phyloP scores from a whole-genome alignment of 345 rosid species.

The Diplotaxis tenuifolia region DNA sequence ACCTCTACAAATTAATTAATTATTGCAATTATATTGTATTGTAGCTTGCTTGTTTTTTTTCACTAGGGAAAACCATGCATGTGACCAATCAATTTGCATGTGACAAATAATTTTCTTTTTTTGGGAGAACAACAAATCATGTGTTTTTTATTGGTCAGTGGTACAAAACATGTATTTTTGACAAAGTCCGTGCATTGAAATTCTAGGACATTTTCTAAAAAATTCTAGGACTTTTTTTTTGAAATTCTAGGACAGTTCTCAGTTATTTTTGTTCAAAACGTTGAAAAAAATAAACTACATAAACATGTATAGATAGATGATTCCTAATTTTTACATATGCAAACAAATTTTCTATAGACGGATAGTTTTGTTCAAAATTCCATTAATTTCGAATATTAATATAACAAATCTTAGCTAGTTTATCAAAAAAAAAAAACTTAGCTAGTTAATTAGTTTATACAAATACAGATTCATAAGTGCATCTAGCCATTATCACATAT shows the following conservation, averaged over 20 bases:
- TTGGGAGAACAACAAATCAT: background rate
- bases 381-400: background rate
- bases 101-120: background rate
- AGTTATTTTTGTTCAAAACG: background rate
- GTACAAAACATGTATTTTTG: background rate
- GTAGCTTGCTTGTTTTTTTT: background rate
- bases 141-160: background rate
- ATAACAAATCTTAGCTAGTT: background rate
- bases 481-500: slow-evolving; percentile 1
- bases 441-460: background rate
- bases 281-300: background rate
- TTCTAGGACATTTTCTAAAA: no score
- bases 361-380: background rate
- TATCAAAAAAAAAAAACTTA: background rate
- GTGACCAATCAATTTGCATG: background rate
- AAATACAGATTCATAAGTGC: background rate
- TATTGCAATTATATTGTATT: background rate
- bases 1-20: background rate
- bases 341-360: background rate
- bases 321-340: background rate
- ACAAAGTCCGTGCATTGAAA: no score
- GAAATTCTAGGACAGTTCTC: background rate
- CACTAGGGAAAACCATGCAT: background rate
- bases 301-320: background rate
- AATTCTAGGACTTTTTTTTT: background rate